phyloP scores from a whole-genome alignment of 2,329 filamentous ascomycete species.

The Alternaria sp. region DNA sequence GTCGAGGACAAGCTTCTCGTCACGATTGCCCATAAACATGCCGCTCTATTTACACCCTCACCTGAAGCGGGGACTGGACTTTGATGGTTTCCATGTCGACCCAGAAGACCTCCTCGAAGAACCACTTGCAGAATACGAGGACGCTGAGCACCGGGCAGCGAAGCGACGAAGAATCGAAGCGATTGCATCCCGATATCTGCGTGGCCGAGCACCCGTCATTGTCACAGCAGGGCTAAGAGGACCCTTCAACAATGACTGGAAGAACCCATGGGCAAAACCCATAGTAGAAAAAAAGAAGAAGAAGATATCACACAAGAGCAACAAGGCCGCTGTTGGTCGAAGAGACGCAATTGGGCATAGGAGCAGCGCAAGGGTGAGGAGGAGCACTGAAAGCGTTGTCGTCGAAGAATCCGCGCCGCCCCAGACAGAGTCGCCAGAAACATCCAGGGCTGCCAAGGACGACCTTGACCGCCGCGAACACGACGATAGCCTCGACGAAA shows the following conservation, averaged over 20 bases:
- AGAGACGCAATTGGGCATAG: not conserved
- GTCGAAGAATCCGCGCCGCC: conserved; percentile 1
- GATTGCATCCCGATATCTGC: conserved; percentile 66
- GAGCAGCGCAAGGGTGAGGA: not conserved
- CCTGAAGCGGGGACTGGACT: conserved; percentile 37
- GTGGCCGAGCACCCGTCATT: conserved; percentile 64
- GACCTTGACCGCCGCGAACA: conserved; percentile 9
- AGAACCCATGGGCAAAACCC: conserved; percentile 46
- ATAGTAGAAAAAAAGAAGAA: not conserved
- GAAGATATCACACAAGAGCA: not conserved
- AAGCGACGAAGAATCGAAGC: conserved; percentile 66
- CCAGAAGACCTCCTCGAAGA: conserved; percentile 58
- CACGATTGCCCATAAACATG: conserved; percentile 19
- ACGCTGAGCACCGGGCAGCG: conserved; percentile 62
- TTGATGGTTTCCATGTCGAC: conserved; percentile 27
- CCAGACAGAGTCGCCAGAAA: conserved; percentile 27
- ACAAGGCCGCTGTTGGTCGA: not conserved
- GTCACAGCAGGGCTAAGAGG: conserved; percentile 68
- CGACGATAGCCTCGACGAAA: conserved; percentile 18
- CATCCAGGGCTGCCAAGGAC: conserved; percentile 23
- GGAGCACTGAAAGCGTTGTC: not conserved
- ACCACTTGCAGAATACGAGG: conserved; percentile 58
- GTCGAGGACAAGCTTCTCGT: not conserved
- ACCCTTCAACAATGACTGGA: conserved; percentile 61
- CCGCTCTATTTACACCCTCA: conserved; percentile 31